A percentile compares a stretch with the other conserved stretches of the same genome.
Evolutionary conservation across 176 grass and related monocot genomes (phyloP).

Genomic region (Sorghum bicolor): DNA sequence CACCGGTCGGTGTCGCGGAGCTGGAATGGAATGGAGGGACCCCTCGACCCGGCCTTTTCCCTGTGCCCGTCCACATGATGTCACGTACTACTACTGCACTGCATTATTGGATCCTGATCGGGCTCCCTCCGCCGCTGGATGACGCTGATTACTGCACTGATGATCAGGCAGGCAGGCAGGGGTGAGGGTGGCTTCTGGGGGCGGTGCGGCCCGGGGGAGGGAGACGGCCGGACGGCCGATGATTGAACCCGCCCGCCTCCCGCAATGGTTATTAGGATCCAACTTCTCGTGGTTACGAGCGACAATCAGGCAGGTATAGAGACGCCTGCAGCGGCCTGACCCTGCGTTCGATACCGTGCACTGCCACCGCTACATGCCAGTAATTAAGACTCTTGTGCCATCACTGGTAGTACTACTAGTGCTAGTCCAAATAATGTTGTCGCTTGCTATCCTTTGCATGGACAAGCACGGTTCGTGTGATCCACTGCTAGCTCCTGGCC

Average conservation of each 20-base stretch:
- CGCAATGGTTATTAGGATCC: too few species aligned
- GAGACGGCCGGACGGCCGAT: not conserved
- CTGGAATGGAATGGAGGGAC: not conserved
- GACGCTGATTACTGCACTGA: not conserved
- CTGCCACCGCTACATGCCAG: not conserved
- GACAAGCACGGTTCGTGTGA: not conserved
- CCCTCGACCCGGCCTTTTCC: not conserved
- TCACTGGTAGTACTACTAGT: too few species aligned
- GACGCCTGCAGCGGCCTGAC: too few species aligned
- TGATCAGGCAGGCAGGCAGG: not conserved
- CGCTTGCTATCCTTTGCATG: not conserved
- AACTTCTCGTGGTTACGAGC: too few species aligned
- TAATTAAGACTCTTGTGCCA: not conserved
- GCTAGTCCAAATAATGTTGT: too few species aligned
- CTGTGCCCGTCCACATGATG: not conserved
- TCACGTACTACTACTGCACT: not conserved
- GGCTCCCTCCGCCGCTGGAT: not conserved
- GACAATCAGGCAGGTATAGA: not conserved
- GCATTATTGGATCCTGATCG: not conserved
- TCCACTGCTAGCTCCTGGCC: too few species aligned
- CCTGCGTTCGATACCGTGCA: not conserved
- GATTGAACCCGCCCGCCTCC: not conserved
- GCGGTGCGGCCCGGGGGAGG: constrained; percentile 9
- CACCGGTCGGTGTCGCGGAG: constrained; percentile 5
- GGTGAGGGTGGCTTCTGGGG: constrained; percentile 16